These are phyloP conservation scores for Sporobolomyces phaffii DNA, from an alignment of 768 basidiomycete genomes.

Conservation along the genomic window DNA sequence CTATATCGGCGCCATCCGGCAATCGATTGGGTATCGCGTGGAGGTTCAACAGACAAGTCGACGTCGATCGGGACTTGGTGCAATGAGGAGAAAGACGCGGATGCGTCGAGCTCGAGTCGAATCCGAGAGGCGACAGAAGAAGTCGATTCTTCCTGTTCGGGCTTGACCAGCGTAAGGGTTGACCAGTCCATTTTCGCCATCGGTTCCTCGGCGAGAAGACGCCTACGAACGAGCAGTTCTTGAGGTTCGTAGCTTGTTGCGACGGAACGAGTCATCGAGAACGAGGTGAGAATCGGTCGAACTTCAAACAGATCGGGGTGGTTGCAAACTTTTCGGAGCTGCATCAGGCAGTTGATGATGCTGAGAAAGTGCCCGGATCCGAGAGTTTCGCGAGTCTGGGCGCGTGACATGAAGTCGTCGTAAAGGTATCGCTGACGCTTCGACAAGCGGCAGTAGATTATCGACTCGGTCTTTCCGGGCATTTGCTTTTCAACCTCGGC, in stretches of 20 bases:
- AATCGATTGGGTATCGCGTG: constrained; percentile 67
- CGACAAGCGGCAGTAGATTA: constrained; percentile 83
- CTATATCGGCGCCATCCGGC: constrained; percentile 62
- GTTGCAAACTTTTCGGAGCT: constrained; percentile 92
- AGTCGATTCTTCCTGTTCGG: constrained; percentile 25
- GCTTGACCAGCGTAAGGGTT: constrained; percentile 36
- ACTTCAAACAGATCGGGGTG: constrained; percentile 86
- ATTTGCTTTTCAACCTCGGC: constrained; percentile 81
- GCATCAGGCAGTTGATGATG: constrained; percentile 68
- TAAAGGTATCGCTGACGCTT: constrained; percentile 76
- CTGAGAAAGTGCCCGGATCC: constrained; percentile 61
- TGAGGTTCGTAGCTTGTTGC: constrained; percentile 46
- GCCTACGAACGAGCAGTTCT: constrained; percentile 46
- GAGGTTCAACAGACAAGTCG: constrained; percentile 51
- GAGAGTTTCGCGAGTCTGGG: constrained; percentile 58
- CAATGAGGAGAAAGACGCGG: constrained; percentile 12
- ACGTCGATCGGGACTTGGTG: constrained; percentile 19
- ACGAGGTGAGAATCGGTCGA: constrained; percentile 50
- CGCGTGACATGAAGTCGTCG: constrained; percentile 70
- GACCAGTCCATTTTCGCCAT: constrained; percentile 38
- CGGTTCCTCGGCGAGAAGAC: constrained; percentile 43
- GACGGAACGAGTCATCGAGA: constrained; percentile 48
- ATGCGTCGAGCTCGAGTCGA: constrained; percentile 30
- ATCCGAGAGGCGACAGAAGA: constrained; percentile 17
- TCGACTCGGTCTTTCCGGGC: constrained; percentile 63